phyloP scores from a whole-genome alignment of 2,329 filamentous ascomycete genomes.

The Trichoderma guizhouense region DNA sequence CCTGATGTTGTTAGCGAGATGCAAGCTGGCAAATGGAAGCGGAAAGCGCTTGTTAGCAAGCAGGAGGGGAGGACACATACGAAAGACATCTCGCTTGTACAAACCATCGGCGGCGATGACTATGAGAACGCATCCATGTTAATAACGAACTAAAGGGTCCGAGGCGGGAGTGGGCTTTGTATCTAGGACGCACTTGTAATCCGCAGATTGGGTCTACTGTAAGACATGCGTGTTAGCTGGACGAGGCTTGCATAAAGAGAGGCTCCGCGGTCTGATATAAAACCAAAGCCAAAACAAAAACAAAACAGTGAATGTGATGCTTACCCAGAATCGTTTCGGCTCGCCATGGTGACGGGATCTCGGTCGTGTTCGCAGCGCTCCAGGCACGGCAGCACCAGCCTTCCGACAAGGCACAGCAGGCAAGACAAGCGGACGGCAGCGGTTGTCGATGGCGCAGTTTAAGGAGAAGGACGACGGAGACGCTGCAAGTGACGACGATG shows the following conservation, averaged over 20 bases:
- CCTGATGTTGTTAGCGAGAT: conserved; percentile 54
- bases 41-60: background rate
- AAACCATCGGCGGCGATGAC: conserved; percentile 98
- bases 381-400: conserved; percentile 17
- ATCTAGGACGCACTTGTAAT: conserved; percentile 71
- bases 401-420: background rate
- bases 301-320: background rate
- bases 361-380: conserved; percentile 8
- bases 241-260: background rate
- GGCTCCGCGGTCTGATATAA: background rate
- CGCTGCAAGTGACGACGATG: conserved; percentile 17
- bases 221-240: conserved; percentile 18
- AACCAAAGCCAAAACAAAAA: background rate
- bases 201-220: conserved; percentile 79
- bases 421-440: background rate
- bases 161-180: background rate
- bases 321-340: conserved; percentile 17
- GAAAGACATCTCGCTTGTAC: conserved; percentile 98
- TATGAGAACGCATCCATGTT: conserved; percentile 38
- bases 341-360: conserved; percentile 15
- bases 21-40: background rate
- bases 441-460: conserved; percentile 13
- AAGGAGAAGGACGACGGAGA: conserved; percentile 4
- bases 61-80: conserved; percentile 55
- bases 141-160: conserved; percentile 9